Percentiles rank a stretch among this genome's conserved stretches.
These are phyloP conservation scores for Metschnikowia proteae DNA, from an alignment of 805 yeast genomes.

Conservation along the genomic window DNA sequence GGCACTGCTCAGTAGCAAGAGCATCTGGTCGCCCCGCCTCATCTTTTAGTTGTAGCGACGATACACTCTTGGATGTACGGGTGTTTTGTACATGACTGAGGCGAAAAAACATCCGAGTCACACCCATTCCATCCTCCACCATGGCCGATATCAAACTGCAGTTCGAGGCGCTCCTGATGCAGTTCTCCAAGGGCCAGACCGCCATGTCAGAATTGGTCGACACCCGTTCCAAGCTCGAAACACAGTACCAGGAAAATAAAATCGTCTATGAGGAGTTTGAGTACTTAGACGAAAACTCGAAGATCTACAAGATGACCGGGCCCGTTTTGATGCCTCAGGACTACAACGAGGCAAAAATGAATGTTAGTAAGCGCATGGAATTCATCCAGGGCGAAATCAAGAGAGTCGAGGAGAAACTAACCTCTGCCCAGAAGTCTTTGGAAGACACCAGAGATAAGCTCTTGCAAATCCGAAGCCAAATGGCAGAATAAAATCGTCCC, in stretches of 20 bases:
- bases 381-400: slow-evolving; percentile 75
- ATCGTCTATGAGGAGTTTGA: slow-evolving; percentile 84
- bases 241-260: slow-evolving; percentile 90
- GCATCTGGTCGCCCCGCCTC: background rate
- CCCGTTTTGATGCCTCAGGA: slow-evolving; percentile 92
- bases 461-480: slow-evolving; percentile 42
- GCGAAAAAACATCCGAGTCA: background rate
- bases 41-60: background rate
- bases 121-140: background rate
- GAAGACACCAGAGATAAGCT: slow-evolving; percentile 58
- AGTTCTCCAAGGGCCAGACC: slow-evolving; percentile 44
- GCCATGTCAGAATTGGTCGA: slow-evolving; percentile 52
- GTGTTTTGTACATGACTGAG: background rate
- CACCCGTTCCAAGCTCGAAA: slow-evolving; percentile 83
- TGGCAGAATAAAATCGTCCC: slow-evolving; percentile 7
- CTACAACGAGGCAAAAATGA: slow-evolving; percentile 70
- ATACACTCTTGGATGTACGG: background rate
- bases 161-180: slow-evolving; percentile 43
- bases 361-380: slow-evolving; percentile 86
- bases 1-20: too few relatives aligned
- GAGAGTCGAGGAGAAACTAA: slow-evolving; percentile 69
- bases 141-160: slow-evolving; percentile 32
- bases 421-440: slow-evolving; percentile 41
- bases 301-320: slow-evolving; percentile 85
- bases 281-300: slow-evolving; percentile 58